These are phyloP conservation scores for Agroathelia rolfsii DNA, from an alignment of 1,284 basidiomycete genomes.

Conservation along the genomic window DNA sequence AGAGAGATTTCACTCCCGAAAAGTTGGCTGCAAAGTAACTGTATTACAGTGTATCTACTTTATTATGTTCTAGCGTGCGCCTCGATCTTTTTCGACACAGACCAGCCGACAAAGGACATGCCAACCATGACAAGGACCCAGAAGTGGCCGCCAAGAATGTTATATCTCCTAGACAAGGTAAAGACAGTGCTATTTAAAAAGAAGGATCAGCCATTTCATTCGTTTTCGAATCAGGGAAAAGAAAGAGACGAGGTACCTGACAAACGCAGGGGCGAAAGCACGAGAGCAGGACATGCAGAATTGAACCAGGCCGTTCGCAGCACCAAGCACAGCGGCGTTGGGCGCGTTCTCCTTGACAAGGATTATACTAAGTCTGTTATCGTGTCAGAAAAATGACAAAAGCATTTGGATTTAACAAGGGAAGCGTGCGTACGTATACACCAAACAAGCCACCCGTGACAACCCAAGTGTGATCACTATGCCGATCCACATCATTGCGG, in stretches of 20 bases:
- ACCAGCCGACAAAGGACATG: constrained; percentile 14
- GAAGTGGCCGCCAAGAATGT: constrained; percentile 32
- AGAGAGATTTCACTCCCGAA: neutral
- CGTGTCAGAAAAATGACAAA: neutral
- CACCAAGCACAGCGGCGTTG: constrained; percentile 39
- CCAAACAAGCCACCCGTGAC: constrained; percentile 29
- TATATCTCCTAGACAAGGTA: constrained; percentile 31
- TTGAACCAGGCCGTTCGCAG: constrained; percentile 54
- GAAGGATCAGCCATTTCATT: constrained; percentile 2
- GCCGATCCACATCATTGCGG: constrained; percentile 30
- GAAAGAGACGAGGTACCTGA: constrained; percentile 29
- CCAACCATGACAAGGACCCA: constrained; percentile 35
- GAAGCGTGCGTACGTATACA: no score
- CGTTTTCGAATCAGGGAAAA: neutral
- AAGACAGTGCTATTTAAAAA: constrained; percentile 36
- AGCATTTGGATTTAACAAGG: no score
- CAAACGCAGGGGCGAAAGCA: constrained; percentile 48
- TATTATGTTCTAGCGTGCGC: no score
- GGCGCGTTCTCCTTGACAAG: constrained; percentile 48
- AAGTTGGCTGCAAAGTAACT: no score
- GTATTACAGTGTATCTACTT: no score
- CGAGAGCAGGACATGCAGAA: constrained; percentile 50
- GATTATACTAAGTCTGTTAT: constrained; percentile 54
- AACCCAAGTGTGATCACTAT: constrained; percentile 29
- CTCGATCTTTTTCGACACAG: constrained; percentile 15